These are phyloP conservation scores for Glonium stellatum DNA, from an alignment of 495 filamentous ascomycete genomes.

Conservation along the genomic window DNA sequence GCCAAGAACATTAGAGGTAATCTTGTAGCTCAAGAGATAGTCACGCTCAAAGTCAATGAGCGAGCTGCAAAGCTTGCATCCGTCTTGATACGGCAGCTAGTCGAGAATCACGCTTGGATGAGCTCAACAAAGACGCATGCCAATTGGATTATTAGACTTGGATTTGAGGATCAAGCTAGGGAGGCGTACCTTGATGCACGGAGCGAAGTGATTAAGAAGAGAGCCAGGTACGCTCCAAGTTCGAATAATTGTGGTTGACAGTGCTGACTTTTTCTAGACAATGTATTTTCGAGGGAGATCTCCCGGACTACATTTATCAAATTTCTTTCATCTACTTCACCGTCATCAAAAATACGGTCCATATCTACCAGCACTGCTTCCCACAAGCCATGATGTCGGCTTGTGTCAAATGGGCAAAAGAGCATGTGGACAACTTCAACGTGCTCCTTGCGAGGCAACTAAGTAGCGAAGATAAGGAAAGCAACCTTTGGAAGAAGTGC, in stretches of 20 bases:
- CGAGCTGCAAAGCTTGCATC: constrained; percentile 71
- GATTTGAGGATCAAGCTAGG: constrained; percentile 81
- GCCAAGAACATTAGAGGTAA: constrained; percentile 77
- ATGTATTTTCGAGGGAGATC: constrained; percentile 88
- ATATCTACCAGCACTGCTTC: constrained; percentile 84
- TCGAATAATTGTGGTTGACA: neutral
- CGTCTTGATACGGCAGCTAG: constrained; percentile 64
- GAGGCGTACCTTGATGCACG: constrained; percentile 79
- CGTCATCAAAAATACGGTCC: constrained; percentile 83
- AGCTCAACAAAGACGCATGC: constrained; percentile 68
- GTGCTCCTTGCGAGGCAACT: constrained; percentile 72
- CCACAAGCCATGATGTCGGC: constrained; percentile 78
- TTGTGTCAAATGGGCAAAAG: constrained; percentile 93
- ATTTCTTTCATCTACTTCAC: constrained; percentile 96
- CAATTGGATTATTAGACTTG: constrained; percentile 73
- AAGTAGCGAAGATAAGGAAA: constrained; percentile 64
- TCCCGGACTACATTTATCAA: constrained; percentile 87
- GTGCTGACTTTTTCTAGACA: constrained; percentile 47
- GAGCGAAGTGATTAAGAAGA: constrained; percentile 64
- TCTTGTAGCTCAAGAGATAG: constrained; percentile 75
- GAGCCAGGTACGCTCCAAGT: constrained; percentile 61
- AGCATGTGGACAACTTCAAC: constrained; percentile 86
- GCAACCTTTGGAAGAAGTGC: constrained; percentile 70
- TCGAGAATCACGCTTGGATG: constrained; percentile 63
- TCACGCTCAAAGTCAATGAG: constrained; percentile 82